Conservation (phyloP, 2,329 filamentous ascomycete species). For the Fusarium sp. region DNA sequence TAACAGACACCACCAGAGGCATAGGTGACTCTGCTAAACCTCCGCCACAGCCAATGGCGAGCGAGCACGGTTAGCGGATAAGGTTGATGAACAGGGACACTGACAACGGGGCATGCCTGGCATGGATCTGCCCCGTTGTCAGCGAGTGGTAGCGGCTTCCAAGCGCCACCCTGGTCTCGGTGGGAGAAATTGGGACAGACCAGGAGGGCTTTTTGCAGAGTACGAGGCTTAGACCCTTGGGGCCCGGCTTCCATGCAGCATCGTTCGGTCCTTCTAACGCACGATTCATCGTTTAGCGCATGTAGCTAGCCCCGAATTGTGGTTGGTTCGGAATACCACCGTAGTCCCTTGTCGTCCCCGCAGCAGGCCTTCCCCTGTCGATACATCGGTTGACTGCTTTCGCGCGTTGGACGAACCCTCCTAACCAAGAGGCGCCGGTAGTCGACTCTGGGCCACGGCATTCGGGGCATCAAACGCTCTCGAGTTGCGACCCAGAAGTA, state of each 20-base stretch:
- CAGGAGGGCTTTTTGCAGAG: constrained; percentile 43
- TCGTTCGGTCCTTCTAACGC: constrained; percentile 47
- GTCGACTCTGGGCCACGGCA: constrained; percentile 30
- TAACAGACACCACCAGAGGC: background rate
- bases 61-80: constrained; percentile 17
- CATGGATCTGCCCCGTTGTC: constrained; percentile 33
- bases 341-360: constrained; percentile 34
- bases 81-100: constrained; percentile 31
- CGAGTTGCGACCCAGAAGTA: background rate
- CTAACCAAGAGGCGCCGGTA: constrained; percentile 30
- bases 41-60: constrained; percentile 22
- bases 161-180: constrained; percentile 22
- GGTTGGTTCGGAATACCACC: constrained; percentile 38
- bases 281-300: constrained; percentile 43
- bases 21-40: constrained; percentile 10
- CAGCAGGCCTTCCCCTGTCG: constrained; percentile 35
- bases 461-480: constrained; percentile 12
- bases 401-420: constrained; percentile 21
- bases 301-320: constrained; percentile 29
- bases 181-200: constrained; percentile 26
- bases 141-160: constrained; percentile 21
- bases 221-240: constrained; percentile 44
- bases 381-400: constrained; percentile 24
- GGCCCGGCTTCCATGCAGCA: constrained; percentile 42
- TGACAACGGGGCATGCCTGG: constrained; percentile 26